These are phyloP conservation scores for Pichiaceae sp. DNA, from an alignment of 1,139 yeast species.

Conservation along the genomic window DNA sequence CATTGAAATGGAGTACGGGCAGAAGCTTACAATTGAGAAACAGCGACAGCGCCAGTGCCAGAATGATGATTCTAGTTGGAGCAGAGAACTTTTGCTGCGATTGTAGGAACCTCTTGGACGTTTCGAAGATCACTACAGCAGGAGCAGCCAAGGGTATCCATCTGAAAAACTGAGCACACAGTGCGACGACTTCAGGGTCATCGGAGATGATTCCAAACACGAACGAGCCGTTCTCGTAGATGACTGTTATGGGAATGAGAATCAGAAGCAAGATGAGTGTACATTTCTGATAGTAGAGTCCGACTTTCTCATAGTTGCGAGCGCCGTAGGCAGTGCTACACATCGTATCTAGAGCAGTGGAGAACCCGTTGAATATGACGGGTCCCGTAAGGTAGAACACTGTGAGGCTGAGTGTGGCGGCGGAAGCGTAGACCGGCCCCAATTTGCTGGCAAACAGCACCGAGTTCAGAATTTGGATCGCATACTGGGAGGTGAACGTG, in stretches of 20 bases:
- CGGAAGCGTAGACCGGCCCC: slow-evolving; percentile 30
- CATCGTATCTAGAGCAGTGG: slow-evolving; percentile 35
- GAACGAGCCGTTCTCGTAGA: slow-evolving; percentile 16
- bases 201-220: slow-evolving; percentile 11
- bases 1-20: slow-evolving; percentile 43
- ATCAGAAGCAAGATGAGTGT: slow-evolving; percentile 12
- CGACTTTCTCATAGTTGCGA: slow-evolving; percentile 26
- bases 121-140: slow-evolving; percentile 43
- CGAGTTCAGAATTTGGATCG: slow-evolving; percentile 27
- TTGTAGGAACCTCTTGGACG: slow-evolving; percentile 44
- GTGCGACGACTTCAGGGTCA: slow-evolving; percentile 11
- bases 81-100: slow-evolving; percentile 49
- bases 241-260: slow-evolving; percentile 13
- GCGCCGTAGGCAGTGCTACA: slow-evolving; percentile 35
- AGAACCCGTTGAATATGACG: slow-evolving; percentile 33
- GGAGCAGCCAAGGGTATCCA: slow-evolving; percentile 33
- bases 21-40: slow-evolving; percentile 34
- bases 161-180: slow-evolving; percentile 14
- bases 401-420: slow-evolving; percentile 30
- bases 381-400: slow-evolving; percentile 33
- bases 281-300: slow-evolving; percentile 29
- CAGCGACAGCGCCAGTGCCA: slow-evolving; percentile 42
- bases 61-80: slow-evolving; percentile 38
- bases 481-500: slow-evolving; percentile 30
- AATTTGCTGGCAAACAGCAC: slow-evolving; percentile 29